phyloP scores from a whole-genome alignment of 768 basidiomycete genomes.

The Hypholoma sublateritium region DNA sequence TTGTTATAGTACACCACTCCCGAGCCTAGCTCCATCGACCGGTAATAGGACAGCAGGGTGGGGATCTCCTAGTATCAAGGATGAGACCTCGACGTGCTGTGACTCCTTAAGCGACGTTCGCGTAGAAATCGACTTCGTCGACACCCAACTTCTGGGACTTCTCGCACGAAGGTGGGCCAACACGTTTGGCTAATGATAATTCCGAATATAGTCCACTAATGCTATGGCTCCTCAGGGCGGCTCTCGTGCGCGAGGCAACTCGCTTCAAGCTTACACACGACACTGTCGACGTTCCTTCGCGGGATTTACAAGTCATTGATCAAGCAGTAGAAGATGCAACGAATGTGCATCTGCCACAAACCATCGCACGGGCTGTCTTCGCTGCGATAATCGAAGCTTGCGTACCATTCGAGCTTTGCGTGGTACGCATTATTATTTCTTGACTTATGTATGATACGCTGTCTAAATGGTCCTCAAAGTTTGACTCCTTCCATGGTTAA shows the following conservation, averaged over 20 bases:
- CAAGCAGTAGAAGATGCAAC: conserved; percentile 17
- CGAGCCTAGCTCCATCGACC: conserved; percentile 10
- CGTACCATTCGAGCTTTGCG: conserved; percentile 25
- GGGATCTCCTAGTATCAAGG: conserved; percentile 18
- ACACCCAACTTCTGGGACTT: conserved; percentile 19
- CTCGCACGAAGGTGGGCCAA: conserved; percentile 22
- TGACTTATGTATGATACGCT: not conserved
- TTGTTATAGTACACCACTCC: conserved; percentile 18
- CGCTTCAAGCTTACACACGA: conserved; percentile 23
- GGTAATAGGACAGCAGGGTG: conserved; percentile 21
- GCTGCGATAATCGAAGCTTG: conserved; percentile 23
- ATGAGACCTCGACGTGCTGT: conserved; percentile 20
- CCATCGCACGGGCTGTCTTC: conserved; percentile 20
- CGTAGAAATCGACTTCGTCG: conserved; percentile 21
- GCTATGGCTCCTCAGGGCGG: no score
- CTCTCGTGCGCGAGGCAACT: conserved; percentile 25
- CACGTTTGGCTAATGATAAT: not conserved
- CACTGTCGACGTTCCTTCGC: conserved; percentile 22
- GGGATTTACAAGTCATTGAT: conserved; percentile 23
- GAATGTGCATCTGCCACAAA: conserved; percentile 19
- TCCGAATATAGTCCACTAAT: not conserved
- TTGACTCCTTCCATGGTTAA: conserved; percentile 18
- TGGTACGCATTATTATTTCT: conserved; percentile 12
- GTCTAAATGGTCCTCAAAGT: conserved; percentile 1
- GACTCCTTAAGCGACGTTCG: conserved; percentile 23